phyloP scores from a whole-genome alignment of 495 filamentous ascomycete species.

The Neurospora sp. region DNA sequence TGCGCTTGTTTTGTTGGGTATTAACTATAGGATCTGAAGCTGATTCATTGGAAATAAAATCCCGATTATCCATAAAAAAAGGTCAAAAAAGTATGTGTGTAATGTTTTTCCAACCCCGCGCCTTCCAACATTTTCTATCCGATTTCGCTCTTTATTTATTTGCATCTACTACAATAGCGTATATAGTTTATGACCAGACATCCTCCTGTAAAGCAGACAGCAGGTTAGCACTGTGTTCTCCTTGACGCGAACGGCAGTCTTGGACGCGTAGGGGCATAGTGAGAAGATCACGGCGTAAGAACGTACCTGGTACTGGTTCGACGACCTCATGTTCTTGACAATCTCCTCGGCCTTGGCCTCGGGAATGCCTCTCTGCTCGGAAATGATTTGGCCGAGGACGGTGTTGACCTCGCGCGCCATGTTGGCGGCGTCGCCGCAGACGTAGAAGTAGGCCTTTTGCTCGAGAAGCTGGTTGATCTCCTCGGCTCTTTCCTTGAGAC shows the following conservation, averaged over 20 bases:
- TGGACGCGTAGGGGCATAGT: neutral
- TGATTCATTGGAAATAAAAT: neutral
- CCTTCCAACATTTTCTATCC: neutral
- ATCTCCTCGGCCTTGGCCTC: slow-evolving; percentile 86
- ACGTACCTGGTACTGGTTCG: slow-evolving; percentile 86
- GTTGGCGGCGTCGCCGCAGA: slow-evolving; percentile 95
- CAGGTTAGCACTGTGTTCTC: neutral
- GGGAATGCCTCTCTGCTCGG: slow-evolving; percentile 67
- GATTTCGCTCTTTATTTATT: neutral
- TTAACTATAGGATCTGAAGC: neutral
- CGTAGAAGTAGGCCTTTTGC: slow-evolving; percentile 90
- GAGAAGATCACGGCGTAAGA: neutral
- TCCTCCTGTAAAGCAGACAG: slow-evolving; percentile 49
- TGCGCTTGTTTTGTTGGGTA: neutral
- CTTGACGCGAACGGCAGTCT: neutral
- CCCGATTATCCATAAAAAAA: neutral
- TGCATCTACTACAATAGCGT: neutral
- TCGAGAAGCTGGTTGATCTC: slow-evolving; percentile 82
- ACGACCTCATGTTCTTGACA: slow-evolving; percentile 87
- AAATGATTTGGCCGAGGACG: slow-evolving; percentile 72
- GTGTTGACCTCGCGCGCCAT: slow-evolving; percentile 97
- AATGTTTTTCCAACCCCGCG: neutral
- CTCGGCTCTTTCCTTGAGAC: slow-evolving; percentile 68
- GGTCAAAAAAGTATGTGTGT: neutral
- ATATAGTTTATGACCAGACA: slow-evolving; percentile 63